These are phyloP conservation scores for Brassica napus DNA, from an alignment of 345 rosid species.

Conservation along the genomic window DNA sequence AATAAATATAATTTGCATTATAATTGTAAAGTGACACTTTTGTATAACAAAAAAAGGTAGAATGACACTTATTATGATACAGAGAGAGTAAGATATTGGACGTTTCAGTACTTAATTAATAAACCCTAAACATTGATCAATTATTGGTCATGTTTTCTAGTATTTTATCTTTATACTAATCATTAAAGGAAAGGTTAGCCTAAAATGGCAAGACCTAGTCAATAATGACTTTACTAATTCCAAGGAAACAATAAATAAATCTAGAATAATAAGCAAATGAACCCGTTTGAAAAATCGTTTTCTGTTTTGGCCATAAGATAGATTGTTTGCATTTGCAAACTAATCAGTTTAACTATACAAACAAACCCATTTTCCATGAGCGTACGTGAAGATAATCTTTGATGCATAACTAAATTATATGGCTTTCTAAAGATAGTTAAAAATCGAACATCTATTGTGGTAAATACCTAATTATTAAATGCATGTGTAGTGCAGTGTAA, in stretches of 20 bases:
- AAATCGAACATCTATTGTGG: not conserved
- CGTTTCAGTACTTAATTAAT: not conserved
- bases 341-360: not conserved
- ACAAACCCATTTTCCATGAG: not conserved
- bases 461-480: slow-evolving; percentile 1
- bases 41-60: too few species aligned
- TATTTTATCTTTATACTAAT: not conserved
- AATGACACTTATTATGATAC: too few species aligned
- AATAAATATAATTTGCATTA: too few species aligned
- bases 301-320: not conserved
- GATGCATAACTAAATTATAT: not conserved
- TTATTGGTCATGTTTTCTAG: slow-evolving; percentile 18
- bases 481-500: slow-evolving; percentile 9
- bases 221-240: slow-evolving; percentile 1
- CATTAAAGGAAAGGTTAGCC: slow-evolving; percentile 20
- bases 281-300: not conserved
- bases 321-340: not conserved
- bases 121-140: slow-evolving; percentile 9
- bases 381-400: not conserved
- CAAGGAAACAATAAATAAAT: not conserved
- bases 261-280: not conserved
- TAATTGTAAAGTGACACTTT: too few species aligned
- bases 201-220: slow-evolving; percentile 17
- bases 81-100: not conserved
- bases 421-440: not conserved